phyloP scores from a whole-genome alignment of 176 grass and related monocot species.

The Avena insularis region DNA sequence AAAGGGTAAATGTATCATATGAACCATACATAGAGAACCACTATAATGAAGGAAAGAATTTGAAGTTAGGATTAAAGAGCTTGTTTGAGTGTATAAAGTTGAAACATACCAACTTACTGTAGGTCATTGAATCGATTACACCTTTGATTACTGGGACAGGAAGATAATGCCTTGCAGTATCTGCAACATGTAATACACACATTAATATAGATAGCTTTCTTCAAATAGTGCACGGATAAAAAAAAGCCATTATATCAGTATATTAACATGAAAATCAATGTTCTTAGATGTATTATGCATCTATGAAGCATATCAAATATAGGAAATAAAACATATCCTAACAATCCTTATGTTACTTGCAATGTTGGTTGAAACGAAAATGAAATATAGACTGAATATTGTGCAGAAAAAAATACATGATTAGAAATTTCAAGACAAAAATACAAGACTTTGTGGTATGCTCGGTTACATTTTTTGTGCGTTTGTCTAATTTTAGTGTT shows the following conservation, averaged over 20 bases:
- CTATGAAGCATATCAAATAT: not conserved
- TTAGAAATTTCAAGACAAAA: slow-evolving; percentile 4
- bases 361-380: not conserved
- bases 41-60: slow-evolving; percentile 5
- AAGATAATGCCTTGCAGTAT: slow-evolving; percentile 93
- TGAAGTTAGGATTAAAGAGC: not conserved
- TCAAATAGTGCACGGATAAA: not conserved
- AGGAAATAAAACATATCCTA: not conserved
- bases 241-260: not conserved
- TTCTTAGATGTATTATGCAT: slow-evolving; percentile 5
- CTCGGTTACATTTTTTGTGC: not conserved
- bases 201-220: not conserved
- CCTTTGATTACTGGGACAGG: slow-evolving; percentile 85
- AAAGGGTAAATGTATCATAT: slow-evolving; percentile 27
- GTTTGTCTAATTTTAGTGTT: not conserved
- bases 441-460: not conserved
- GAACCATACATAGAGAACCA: not conserved
- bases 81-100: not conserved
- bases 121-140: slow-evolving; percentile 95
- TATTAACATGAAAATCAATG: slow-evolving; percentile 4
- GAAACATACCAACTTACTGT: slow-evolving; percentile 83
- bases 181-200: slow-evolving; percentile 49
- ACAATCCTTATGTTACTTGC: not conserved
- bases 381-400: not conserved
- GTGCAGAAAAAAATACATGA: slow-evolving; percentile 1